Evolutionary conservation across 768 basidiomycete species (phyloP).

Genomic region (Amanita thiersii): DNA sequence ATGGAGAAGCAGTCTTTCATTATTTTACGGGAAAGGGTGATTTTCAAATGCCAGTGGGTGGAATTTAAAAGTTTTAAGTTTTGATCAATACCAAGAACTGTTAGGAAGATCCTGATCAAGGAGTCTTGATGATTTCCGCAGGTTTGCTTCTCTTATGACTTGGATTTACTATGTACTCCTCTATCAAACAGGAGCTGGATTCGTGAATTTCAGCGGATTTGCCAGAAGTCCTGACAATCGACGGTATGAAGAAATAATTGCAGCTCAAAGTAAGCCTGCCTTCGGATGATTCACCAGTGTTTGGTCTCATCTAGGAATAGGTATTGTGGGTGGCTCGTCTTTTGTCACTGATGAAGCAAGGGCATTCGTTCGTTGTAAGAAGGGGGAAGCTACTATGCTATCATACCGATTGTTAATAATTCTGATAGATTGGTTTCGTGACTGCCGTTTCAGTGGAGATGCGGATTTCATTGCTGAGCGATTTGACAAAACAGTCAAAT

Average conservation of each 20-base stretch:
- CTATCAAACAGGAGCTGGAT: conserved; percentile 1
- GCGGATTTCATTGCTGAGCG: conserved; percentile 24
- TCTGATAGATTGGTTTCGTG: conserved; percentile 22
- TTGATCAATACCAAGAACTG: not conserved
- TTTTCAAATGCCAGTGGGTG: not conserved
- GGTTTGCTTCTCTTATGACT: too few relatives aligned
- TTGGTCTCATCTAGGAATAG: not conserved
- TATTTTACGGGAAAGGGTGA: not conserved
- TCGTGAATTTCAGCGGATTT: conserved; percentile 6
- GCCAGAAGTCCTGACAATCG: conserved; percentile 1
- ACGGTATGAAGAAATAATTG: conserved; percentile 5
- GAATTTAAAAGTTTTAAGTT: not conserved
- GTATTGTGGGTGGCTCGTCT: conserved; percentile 3
- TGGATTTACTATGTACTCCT: too few relatives aligned
- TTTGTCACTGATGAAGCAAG: conserved; percentile 7
- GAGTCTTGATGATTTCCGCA: too few relatives aligned
- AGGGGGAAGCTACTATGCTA: not conserved
- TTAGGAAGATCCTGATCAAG: conserved; percentile 7
- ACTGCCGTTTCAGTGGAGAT: conserved; percentile 29
- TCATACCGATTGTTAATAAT: not conserved
- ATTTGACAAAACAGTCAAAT: conserved; percentile 37
- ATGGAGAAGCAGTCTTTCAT: not conserved
- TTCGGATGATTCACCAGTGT: not conserved
- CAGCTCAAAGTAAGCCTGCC: conserved; percentile 4
- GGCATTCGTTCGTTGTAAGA: conserved; percentile 1